Percentiles rank a stretch among this genome's conserved stretches.
phyloP scores from a whole-genome alignment of 108 stramenopile genomes.

The Stephanodiscus minutulus region DNA sequence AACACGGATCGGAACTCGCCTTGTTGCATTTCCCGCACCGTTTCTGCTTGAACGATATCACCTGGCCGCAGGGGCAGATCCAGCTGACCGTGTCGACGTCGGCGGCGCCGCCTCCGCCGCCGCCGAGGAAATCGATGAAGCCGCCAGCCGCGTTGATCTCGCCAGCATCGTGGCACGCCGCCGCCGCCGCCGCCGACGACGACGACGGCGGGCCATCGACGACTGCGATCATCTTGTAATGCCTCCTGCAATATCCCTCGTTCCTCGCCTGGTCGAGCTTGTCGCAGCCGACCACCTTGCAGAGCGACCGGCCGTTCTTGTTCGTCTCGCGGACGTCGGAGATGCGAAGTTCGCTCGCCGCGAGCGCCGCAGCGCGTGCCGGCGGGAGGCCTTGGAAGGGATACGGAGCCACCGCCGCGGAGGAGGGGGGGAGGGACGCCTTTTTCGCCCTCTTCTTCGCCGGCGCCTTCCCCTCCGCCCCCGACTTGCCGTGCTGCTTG shows the following conservation, averaged over 20 bases:
- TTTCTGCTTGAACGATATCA: neutral
- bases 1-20: neutral
- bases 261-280: slow-evolving; percentile 39
- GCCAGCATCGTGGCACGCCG: neutral
- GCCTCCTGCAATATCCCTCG: slow-evolving; percentile 42
- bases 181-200: neutral
- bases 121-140: too few species aligned
- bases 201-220: neutral
- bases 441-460: neutral
- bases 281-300: slow-evolving; percentile 33
- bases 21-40: slow-evolving; percentile 8
- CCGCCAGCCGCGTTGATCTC: neutral
- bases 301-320: slow-evolving; percentile 22
- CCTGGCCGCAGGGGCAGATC: neutral
- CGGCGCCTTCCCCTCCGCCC: too few species aligned
- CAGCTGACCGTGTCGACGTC: neutral
- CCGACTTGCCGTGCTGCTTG: neutral
- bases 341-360: slow-evolving; percentile 13
- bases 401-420: too few species aligned
- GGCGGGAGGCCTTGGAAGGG: too few species aligned
- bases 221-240: slow-evolving; percentile 20
- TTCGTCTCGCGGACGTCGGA: slow-evolving; percentile 17
- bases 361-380: too few species aligned
- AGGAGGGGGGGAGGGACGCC: too few species aligned
- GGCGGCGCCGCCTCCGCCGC: neutral